These are phyloP conservation scores for Papiliotrema fonsecae DNA, from an alignment of 1,284 basidiomycete genomes.

Conservation along the genomic window DNA sequence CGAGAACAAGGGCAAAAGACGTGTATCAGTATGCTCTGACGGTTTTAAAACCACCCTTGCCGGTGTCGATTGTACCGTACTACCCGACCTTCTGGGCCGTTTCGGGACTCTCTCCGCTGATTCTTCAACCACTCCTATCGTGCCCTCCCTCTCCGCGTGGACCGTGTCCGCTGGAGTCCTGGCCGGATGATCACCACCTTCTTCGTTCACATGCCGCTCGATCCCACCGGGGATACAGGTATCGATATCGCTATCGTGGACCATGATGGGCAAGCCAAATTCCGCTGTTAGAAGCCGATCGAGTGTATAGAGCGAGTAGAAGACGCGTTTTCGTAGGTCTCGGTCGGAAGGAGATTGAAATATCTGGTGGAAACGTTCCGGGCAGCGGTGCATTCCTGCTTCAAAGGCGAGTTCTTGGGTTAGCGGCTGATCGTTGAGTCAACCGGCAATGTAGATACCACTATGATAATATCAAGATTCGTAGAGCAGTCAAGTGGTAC, in stretches of 20 bases:
- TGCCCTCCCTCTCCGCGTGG: neutral
- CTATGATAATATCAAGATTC: too few species aligned
- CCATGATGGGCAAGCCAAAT: conserved; percentile 23
- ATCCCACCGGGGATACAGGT: conserved; percentile 18
- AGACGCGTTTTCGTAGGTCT: conserved; percentile 24
- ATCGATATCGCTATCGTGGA: conserved; percentile 26
- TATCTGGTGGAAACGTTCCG: conserved; percentile 12
- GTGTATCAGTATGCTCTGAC: neutral
- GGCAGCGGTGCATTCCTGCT: conserved; percentile 26
- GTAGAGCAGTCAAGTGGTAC: too few species aligned
- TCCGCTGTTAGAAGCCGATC: conserved; percentile 23
- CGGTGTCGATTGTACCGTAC: neutral
- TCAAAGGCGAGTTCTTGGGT: conserved; percentile 20
- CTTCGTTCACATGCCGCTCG: conserved; percentile 9
- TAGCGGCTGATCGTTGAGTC: neutral
- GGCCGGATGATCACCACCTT: conserved; percentile 6
- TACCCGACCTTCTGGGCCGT: neutral
- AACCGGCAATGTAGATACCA: too few species aligned
- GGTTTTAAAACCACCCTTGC: too few species aligned
- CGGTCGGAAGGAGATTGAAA: conserved; percentile 10
- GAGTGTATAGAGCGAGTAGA: conserved; percentile 22
- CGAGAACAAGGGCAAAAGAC: neutral
- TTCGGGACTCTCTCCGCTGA: neutral
- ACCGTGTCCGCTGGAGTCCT: neutral
- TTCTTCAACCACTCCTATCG: neutral